phyloP scores from a whole-genome alignment of 23 red algal species.

The Chondrus crispus region DNA sequence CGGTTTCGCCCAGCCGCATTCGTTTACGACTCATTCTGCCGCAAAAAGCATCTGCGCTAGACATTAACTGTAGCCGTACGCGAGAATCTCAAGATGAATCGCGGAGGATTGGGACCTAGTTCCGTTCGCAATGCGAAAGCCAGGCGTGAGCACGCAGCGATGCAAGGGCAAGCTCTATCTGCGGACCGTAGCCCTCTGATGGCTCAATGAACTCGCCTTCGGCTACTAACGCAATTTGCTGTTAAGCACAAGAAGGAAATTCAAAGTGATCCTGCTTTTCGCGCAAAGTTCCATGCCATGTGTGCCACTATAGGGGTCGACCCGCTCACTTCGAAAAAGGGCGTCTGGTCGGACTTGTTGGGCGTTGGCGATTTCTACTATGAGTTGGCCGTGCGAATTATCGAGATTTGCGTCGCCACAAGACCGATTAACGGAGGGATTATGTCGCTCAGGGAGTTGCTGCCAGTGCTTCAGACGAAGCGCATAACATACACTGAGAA shows the following conservation, averaged over 20 bases:
- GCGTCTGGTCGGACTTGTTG: slow-evolving; percentile 69
- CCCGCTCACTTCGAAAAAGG: slow-evolving; percentile 74
- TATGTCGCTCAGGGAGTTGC: slow-evolving; percentile 54
- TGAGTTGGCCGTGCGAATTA: slow-evolving; percentile 72
- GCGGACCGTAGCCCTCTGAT: no score
- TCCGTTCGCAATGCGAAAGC: no score
- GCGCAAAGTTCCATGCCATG: slow-evolving; percentile 84
- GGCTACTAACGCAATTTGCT: slow-evolving; percentile 73
- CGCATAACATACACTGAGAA: slow-evolving; percentile 72
- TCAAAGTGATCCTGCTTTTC: slow-evolving; percentile 71
- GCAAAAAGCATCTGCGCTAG: no score
- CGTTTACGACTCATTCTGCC: no score
- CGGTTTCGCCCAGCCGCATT: no score
- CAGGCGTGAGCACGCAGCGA: no score
- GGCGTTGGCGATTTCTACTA: slow-evolving; percentile 88
- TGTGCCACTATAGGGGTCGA: slow-evolving; percentile 83
- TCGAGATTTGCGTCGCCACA: slow-evolving; percentile 80
- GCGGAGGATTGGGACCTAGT: no score
- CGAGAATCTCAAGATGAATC: no score
- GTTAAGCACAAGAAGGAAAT: slow-evolving; percentile 54
- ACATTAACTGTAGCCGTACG: no score
- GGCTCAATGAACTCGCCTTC: no score
- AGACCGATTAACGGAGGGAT: slow-evolving; percentile 72
- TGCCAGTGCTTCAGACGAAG: slow-evolving; percentile 27
- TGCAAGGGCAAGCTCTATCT: no score